Evolutionary conservation across 495 filamentous ascomycete genomes (phyloP).

Genomic region (Talaromyces proteolyticus): DNA sequence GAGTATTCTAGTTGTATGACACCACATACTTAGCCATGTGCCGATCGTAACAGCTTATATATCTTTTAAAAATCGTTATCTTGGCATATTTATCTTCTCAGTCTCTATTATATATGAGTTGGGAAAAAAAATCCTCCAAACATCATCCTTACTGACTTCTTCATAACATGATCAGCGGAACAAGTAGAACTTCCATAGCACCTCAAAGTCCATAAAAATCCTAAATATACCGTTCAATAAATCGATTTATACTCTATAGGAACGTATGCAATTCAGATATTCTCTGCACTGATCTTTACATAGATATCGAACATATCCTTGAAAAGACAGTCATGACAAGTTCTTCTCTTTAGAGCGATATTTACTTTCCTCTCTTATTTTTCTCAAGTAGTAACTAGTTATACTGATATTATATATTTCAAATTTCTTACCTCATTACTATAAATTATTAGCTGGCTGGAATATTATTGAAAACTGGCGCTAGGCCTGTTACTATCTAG

Average conservation of each 20-base stretch:
- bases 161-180: slow-evolving; percentile 16
- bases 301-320: neutral
- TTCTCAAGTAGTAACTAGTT: neutral
- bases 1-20: no score
- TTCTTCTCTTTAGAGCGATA: neutral
- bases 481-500: neutral
- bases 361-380: neutral
- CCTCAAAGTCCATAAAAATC: neutral
- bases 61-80: no score
- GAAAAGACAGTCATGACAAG: neutral
- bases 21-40: no score
- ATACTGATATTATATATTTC: neutral
- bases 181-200: neutral
- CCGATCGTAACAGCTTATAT: no score
- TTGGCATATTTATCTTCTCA: no score
- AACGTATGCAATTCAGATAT: neutral
- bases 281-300: neutral
- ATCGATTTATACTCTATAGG: neutral
- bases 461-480: neutral
- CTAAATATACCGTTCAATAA: neutral
- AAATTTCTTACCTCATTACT: neutral
- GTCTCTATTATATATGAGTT: no score
- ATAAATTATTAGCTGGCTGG: neutral
- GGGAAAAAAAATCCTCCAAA: no score
- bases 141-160: no score